Conservation (phyloP, 345 rosid genomes). For the Leavenworthia alabamica region DNA sequence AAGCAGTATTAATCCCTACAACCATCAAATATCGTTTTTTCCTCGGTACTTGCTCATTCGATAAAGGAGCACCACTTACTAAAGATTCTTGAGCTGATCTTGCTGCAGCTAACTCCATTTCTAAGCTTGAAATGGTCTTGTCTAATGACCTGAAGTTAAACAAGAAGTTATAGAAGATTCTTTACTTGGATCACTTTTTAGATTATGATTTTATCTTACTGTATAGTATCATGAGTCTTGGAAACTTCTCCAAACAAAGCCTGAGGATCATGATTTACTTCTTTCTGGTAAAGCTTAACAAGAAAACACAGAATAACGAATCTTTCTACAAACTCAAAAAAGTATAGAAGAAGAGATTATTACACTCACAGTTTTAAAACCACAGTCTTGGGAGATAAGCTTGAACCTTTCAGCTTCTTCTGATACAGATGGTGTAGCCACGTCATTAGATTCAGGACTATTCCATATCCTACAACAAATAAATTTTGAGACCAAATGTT, state of each 20-base stretch:
- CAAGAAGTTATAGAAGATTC: neutral
- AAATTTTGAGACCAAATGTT: too few relatives aligned
- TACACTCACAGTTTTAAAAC: constrained; percentile 53
- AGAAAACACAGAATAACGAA: constrained; percentile 31
- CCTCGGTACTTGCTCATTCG: constrained; percentile 41
- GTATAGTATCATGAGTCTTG: constrained; percentile 75
- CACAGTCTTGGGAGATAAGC: constrained; percentile 74
- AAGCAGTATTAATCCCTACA: constrained; percentile 86
- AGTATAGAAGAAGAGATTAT: neutral
- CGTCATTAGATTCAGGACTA: constrained; percentile 59
- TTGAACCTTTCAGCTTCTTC: constrained; percentile 73
- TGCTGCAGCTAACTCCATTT: constrained; percentile 97
- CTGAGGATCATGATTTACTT: constrained; percentile 53
- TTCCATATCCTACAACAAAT: constrained; percentile 65
- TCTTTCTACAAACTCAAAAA: neutral
- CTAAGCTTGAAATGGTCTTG: constrained; percentile 87
- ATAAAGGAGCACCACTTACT: constrained; percentile 56
- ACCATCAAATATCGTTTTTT: constrained; percentile 77
- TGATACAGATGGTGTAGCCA: constrained; percentile 46
- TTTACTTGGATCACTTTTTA: neutral
- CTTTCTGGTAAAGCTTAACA: constrained; percentile 65
- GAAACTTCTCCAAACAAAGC: constrained; percentile 59
- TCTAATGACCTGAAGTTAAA: constrained; percentile 59
- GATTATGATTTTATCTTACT: constrained; percentile 53
- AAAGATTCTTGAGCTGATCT: constrained; percentile 77